Conservation (phyloP, 192 early-diverging fungal species). For the Coemansia sp. region DNA sequence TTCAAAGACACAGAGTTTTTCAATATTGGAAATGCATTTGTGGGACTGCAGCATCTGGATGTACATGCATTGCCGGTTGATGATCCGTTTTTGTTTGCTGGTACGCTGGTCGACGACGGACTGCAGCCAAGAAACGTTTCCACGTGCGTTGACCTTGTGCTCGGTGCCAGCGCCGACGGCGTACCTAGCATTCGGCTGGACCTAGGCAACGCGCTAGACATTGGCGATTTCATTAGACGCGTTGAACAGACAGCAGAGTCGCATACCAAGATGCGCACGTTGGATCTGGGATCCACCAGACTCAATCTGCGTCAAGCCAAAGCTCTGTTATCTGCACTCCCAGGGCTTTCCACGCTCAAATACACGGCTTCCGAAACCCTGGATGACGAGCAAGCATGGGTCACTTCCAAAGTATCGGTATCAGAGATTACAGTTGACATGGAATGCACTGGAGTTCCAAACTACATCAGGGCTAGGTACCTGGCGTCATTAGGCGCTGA, state of each 20-base stretch:
- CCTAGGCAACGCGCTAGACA: not conserved
- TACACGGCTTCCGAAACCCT: not conserved
- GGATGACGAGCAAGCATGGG: not conserved
- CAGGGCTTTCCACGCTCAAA: not conserved
- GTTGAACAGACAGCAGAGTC: not conserved
- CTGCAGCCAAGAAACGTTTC: not conserved
- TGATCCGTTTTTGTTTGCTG: constrained; percentile 2
- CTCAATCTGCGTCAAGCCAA: not conserved
- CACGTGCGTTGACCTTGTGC: not conserved
- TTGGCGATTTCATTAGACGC: not conserved
- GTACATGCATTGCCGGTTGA: not conserved
- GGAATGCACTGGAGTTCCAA: not conserved
- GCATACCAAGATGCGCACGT: not conserved
- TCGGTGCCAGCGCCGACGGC: not conserved
- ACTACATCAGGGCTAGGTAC: not conserved
- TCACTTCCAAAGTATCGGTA: not conserved
- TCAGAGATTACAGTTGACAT: not conserved
- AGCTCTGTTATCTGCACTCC: not conserved
- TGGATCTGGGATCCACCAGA: not conserved
- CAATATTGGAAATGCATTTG: not conserved
- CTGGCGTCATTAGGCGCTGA: not conserved
- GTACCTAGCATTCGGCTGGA: not conserved
- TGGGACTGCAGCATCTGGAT: not conserved
- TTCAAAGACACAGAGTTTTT: not conserved
- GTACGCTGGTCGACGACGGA: not conserved